Evolutionary conservation across 176 grass and related monocot genomes (phyloP).

Genomic region (Cenchrus fungigraminus): DNA sequence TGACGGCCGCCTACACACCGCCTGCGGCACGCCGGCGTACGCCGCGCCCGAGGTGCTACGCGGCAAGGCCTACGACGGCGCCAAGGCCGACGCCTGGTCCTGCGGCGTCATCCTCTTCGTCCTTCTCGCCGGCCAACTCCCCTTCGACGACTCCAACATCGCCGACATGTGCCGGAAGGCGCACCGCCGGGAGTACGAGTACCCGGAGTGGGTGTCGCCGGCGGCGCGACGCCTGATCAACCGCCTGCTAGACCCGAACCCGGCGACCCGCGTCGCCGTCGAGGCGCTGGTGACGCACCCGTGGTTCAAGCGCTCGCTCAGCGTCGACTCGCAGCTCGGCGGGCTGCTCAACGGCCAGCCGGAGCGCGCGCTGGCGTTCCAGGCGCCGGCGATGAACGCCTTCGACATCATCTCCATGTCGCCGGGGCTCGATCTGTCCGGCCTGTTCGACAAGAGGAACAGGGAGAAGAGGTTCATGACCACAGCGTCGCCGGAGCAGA

Average conservation of each 20-base stretch:
- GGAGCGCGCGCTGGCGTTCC: slow-evolving; percentile 41
- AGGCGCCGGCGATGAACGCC: slow-evolving; percentile 56
- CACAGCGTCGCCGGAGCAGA: slow-evolving; percentile 54
- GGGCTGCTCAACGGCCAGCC: slow-evolving; percentile 42
- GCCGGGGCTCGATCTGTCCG: slow-evolving; percentile 68
- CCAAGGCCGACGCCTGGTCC: slow-evolving; percentile 91
- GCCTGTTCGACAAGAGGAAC: slow-evolving; percentile 51
- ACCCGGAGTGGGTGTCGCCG: slow-evolving; percentile 64
- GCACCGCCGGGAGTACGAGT: slow-evolving; percentile 58
- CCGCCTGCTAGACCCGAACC: slow-evolving; percentile 85
- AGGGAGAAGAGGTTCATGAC: slow-evolving; percentile 69
- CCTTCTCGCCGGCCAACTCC: slow-evolving; percentile 63
- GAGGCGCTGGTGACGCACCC: slow-evolving; percentile 49
- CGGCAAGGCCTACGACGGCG: slow-evolving; percentile 69
- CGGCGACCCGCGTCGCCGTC: slow-evolving; percentile 59
- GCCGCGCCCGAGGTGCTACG: slow-evolving; percentile 78
- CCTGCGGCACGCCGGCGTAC: slow-evolving; percentile 76
- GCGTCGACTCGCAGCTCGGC: slow-evolving; percentile 76
- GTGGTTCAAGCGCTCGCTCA: slow-evolving; percentile 85
- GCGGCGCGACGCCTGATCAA: slow-evolving; percentile 53
- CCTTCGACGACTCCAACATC: slow-evolving; percentile 81
- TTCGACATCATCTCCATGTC: slow-evolving; percentile 92
- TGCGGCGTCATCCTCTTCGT: slow-evolving; percentile 87
- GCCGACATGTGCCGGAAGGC: slow-evolving; percentile 62
- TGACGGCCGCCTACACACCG: slow-evolving; percentile 61